Conservation (phyloP, 441 rosid genomes). For the Raphanus hybrid region DNA sequence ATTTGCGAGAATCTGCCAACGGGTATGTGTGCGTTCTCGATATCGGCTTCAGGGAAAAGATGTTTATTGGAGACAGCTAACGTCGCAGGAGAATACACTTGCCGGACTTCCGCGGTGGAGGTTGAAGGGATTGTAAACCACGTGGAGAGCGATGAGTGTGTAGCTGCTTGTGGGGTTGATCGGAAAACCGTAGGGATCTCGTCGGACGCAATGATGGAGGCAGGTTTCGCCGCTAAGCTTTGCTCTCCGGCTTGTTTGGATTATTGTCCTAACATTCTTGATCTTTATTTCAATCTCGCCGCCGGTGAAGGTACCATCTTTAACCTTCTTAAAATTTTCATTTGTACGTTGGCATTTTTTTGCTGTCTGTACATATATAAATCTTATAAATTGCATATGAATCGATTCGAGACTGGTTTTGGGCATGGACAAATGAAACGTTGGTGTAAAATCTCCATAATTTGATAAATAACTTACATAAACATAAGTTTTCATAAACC, state of each 20-base stretch:
- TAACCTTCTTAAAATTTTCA: too few species aligned
- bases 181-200: conserved; percentile 86
- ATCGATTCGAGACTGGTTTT: too few species aligned
- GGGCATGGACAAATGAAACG: not conserved
- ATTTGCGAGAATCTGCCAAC: conserved; percentile 28
- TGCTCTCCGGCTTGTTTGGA: conserved; percentile 78
- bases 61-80: conserved; percentile 55
- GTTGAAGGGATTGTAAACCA: conserved; percentile 76
- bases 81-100: conserved; percentile 59
- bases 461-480: too few species aligned
- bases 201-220: conserved; percentile 83
- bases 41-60: conserved; percentile 49
- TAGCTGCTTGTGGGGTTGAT: conserved; percentile 80
- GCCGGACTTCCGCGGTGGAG: conserved; percentile 84
- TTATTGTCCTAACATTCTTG: conserved; percentile 87
- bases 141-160: conserved; percentile 80
- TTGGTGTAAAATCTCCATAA: not conserved
- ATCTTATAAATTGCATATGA: too few species aligned
- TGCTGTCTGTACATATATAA: too few species aligned
- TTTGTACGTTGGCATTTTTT: too few species aligned
- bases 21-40: conserved; percentile 72
- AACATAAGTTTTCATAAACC: too few species aligned
- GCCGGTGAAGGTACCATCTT: too few species aligned
- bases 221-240: conserved; percentile 77
- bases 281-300: conserved; percentile 60